Evolutionary conservation across 2,329 filamentous ascomycete species (phyloP).

Genomic region (Fusarium oligoseptatum): DNA sequence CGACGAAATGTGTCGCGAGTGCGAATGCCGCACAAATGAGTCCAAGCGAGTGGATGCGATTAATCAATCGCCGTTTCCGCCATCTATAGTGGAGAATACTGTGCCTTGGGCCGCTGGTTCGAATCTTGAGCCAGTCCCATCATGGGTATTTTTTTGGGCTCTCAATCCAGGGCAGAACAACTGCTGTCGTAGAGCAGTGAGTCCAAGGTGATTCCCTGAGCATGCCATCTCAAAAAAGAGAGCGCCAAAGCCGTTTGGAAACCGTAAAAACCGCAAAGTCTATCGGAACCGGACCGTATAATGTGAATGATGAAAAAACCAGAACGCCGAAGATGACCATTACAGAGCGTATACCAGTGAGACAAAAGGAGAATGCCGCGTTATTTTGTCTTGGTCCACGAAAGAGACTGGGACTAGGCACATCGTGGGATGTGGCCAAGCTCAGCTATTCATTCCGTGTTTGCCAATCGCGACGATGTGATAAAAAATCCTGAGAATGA

Average conservation of each 20-base stretch:
- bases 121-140: background rate
- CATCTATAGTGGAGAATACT: conserved; percentile 23
- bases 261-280: conserved; percentile 41
- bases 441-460: conserved; percentile 13
- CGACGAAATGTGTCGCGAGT: conserved; percentile 4
- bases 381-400: conserved; percentile 2
- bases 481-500: conserved; percentile 45
- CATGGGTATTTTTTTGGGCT: background rate
- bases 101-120: conserved; percentile 15
- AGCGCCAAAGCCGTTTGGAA: conserved; percentile 24
- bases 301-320: conserved; percentile 39
- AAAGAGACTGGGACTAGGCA: background rate
- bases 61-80: conserved; percentile 13
- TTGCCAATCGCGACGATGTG: conserved; percentile 27
- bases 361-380: conserved; percentile 33
- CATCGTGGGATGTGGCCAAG: background rate
- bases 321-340: conserved; percentile 51
- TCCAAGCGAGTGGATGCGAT: conserved; percentile 26
- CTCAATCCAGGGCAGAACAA: background rate
- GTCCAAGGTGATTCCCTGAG: background rate
- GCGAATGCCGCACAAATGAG: conserved; percentile 33
- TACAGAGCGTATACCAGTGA: conserved; percentile 51
- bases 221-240: conserved; percentile 10
- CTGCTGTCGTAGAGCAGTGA: background rate
- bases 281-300: conserved; percentile 46